phyloP scores from a whole-genome alignment of 805 yeast species.

The Saccharomycopsis fibuligera region DNA sequence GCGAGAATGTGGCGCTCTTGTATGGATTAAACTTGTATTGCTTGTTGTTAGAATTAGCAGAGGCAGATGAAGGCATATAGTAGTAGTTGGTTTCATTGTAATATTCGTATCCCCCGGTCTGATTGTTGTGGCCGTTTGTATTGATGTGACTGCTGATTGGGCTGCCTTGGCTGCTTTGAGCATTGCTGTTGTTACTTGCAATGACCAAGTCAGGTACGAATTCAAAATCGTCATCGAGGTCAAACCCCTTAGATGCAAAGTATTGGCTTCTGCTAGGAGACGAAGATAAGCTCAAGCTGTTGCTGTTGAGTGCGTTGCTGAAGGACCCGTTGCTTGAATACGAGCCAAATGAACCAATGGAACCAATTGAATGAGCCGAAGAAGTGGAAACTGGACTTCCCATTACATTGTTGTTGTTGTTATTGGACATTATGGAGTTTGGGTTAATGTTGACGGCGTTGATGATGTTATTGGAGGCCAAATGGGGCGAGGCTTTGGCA shows the following conservation, averaged over 20 bases:
- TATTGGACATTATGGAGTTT: not conserved
- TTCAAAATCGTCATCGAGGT: constrained; percentile 20
- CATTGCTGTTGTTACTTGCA: not conserved
- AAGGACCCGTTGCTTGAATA: no score
- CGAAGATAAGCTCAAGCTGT: no score
- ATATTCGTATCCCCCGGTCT: not conserved
- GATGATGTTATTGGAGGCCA: no score
- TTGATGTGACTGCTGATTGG: not conserved
- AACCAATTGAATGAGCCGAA: not conserved
- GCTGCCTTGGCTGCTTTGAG: not conserved
- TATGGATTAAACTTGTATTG: constrained; percentile 19
- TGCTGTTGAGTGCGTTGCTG: no score
- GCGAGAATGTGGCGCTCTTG: constrained; percentile 20
- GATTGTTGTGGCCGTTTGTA: no score
- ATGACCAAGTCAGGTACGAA: constrained; percentile 18
- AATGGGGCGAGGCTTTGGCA: constrained; percentile 1
- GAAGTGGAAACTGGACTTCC: not conserved
- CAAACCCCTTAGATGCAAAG: constrained; percentile 20
- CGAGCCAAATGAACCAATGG: no score
- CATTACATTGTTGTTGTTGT: not conserved
- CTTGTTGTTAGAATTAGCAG: not conserved
- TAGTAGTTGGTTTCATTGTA: not conserved
- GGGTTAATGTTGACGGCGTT: no score
- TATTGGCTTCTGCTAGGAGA: constrained; percentile 13
- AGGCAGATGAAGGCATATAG: constrained; percentile 1